A percentile compares a stretch with the other conserved stretches of the same genome.
Conservation (phyloP, 164 flowering plant species). For the Magnolia sinica region DNA sequence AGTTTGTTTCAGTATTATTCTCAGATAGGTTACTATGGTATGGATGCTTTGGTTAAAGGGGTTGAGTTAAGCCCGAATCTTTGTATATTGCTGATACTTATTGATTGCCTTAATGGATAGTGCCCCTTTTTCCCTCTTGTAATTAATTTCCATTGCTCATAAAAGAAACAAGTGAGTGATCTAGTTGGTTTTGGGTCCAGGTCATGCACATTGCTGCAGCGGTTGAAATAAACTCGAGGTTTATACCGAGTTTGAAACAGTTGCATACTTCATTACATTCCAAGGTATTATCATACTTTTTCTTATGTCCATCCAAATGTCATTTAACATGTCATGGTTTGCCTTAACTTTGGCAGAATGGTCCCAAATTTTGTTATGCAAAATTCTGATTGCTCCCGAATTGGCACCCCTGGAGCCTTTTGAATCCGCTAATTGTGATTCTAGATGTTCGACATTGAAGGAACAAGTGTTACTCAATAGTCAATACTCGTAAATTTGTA, state of each 20-base stretch:
- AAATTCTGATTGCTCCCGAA: too few species aligned
- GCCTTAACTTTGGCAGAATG: background rate
- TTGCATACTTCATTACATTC: constrained; percentile 64
- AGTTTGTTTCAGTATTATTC: too few species aligned
- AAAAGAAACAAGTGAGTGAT: background rate
- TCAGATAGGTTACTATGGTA: too few species aligned
- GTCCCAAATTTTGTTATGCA: background rate
- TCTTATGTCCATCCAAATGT: background rate
- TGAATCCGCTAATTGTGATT: background rate
- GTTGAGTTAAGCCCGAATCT: too few species aligned
- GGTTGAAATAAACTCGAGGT: constrained; percentile 71
- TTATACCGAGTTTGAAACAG: constrained; percentile 74
- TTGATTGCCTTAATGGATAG: too few species aligned
- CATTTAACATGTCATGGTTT: background rate
- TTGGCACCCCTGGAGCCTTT: background rate
- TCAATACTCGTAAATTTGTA: too few species aligned
- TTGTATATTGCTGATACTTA: too few species aligned
- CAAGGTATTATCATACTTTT: constrained; percentile 44
- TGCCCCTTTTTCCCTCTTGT: background rate
- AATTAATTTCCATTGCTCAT: background rate
- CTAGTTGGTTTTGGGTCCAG: constrained; percentile 36
- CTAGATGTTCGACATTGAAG: background rate
- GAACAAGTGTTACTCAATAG: background rate
- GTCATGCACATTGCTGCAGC: constrained; percentile 99
- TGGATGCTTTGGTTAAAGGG: too few species aligned